phyloP scores from a whole-genome alignment of 306 rosid species.

The Neltuma alba region DNA sequence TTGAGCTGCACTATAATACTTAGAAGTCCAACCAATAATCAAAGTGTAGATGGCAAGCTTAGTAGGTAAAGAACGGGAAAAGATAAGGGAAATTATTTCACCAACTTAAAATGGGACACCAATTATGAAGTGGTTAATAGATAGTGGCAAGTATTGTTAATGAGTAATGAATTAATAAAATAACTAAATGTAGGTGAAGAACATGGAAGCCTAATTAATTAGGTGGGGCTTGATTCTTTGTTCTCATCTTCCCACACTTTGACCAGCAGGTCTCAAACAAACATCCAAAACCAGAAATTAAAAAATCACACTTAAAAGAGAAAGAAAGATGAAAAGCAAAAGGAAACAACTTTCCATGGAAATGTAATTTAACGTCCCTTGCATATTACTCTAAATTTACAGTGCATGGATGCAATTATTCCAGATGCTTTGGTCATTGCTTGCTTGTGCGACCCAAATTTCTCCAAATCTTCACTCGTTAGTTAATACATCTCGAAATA shows the following conservation, averaged over 20 bases:
- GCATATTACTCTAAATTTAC: background rate
- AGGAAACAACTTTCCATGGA: background rate
- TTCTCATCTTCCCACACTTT: conserved; percentile 7
- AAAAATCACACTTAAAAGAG: background rate
- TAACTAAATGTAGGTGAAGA: background rate
- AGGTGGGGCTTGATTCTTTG: conserved; percentile 22
- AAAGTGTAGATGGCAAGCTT: conserved; percentile 13
- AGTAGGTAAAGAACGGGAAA: conserved; percentile 20
- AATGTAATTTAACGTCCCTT: too few relatives aligned
- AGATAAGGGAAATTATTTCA: background rate
- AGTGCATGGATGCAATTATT: background rate
- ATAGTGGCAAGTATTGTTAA: background rate
- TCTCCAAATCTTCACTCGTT: background rate
- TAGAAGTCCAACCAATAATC: background rate
- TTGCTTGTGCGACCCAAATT: conserved; percentile 18
- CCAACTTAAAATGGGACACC: background rate
- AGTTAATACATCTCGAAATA: too few relatives aligned
- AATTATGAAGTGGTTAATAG: background rate
- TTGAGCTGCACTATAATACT: background rate
- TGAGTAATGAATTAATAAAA: background rate
- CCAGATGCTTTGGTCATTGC: background rate
- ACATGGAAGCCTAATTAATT: background rate
- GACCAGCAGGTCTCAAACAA: conserved; percentile 20
- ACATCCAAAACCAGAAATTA: background rate
- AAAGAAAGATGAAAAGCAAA: background rate